Evolutionary conservation across 2,329 filamentous ascomycete species (phyloP).

Genomic region (Pleoardoris graminearum): DNA sequence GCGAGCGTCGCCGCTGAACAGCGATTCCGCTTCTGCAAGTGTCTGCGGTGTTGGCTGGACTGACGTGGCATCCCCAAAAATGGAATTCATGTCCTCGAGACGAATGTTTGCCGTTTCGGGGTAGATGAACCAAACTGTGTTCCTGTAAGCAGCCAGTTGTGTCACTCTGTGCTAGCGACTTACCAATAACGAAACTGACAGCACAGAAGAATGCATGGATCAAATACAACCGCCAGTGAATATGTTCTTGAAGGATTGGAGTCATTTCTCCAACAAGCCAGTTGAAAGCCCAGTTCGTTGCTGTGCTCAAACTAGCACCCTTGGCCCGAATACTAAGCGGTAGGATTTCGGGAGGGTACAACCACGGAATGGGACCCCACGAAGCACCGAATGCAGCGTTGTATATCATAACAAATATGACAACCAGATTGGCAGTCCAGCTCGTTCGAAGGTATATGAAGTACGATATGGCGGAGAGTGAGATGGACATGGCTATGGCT

Average conservation of each 20-base stretch:
- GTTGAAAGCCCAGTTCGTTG: constrained; percentile 97
- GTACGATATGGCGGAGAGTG: constrained; percentile 88
- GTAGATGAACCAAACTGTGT: constrained; percentile 90
- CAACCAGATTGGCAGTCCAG: constrained; percentile 80
- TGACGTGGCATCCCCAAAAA: constrained; percentile 93
- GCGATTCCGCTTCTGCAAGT: constrained; percentile 77
- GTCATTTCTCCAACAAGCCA: constrained; percentile 97
- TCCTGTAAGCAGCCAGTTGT: constrained; percentile 23
- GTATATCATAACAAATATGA: constrained; percentile 96
- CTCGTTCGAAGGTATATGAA: constrained; percentile 86
- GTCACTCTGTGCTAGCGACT: constrained; percentile 46
- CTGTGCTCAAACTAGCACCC: constrained; percentile 93
- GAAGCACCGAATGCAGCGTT: constrained; percentile 95
- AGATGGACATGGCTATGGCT: constrained; percentile 84
- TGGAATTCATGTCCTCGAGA: constrained; percentile 91
- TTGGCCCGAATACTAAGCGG: constrained; percentile 96
- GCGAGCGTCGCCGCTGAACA: constrained; percentile 68
- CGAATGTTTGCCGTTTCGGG: constrained; percentile 95
- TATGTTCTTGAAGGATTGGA: constrained; percentile 86
- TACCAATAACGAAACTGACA: constrained; percentile 92
- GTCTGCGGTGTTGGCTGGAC: constrained; percentile 78
- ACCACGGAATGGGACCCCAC: constrained; percentile 98
- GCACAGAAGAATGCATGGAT: constrained; percentile 97
- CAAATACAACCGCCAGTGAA: constrained; percentile 91
- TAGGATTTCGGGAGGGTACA: constrained; percentile 98